Evolutionary conservation across 179 eudicot genomes (phyloP), one percentile per base, ranked within the genome.

Genomic region (Camellia oleifera): DNA sequence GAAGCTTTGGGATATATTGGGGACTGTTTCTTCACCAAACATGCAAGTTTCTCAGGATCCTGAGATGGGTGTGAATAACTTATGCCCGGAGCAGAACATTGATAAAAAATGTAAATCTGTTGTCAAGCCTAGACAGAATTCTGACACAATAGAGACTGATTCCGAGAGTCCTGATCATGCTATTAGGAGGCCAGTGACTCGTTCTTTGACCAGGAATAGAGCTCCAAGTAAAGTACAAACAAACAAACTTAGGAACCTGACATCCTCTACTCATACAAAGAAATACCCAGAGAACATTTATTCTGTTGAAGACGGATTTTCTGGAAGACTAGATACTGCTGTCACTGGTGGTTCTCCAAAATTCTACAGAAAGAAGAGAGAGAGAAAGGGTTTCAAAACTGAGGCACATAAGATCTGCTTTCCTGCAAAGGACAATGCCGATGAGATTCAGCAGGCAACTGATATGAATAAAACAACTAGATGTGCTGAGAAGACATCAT

Each of bases 71-170:
- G 62, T 82, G 83, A 79, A 72, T 81, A 84, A 83, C 72, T 81
- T 78, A 69, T 80, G 72, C 77, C 88, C 66, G 58, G 81, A 84
- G 64, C 74, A 72, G 65, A 76, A 65, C 32, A 69, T 54, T 45
- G 70, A 71, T 78, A 23, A 52, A 20, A 79, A 87, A 73, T 69
- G 80, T 64, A 83, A 82, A 81, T 75, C 82, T 69, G 72, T 46
- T 75, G 64, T 69, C 70, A 88, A 90, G 84, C 86, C 80, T 68
- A 80, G 80, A 84, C 92, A 77, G 83, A 77, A 84, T 82, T 92
- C 97, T 62, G 97, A 92, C 81, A 86, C 96, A 64, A 94, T 92
- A 73, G 97, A 96, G 86, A 87, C 88, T 83, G 96, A 90, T 87
- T 89, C 99, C 13, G 92, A 92, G 78, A 82, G 79, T 75, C 88